Evolutionary conservation across 768 basidiomycete species (phyloP), one percentile per base, ranked within the genome.

Genomic region (Kockovaella imperatae): DNA sequence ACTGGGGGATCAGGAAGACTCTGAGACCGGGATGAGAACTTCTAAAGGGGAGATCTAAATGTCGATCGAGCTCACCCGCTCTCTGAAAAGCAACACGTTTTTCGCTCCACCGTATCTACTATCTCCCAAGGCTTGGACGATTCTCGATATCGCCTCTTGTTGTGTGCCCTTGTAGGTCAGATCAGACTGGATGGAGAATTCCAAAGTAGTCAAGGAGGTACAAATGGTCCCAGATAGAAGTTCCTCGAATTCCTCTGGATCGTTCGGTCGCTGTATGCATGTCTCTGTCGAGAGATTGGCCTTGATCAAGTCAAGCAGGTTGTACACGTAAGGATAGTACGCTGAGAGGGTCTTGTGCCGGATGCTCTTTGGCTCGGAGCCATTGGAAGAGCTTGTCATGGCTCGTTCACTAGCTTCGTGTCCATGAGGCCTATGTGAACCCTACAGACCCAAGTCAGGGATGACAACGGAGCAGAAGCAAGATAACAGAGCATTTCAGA

Each of bases 311-410:
- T n/a, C n/a, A n/a, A n/a, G n/a, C n/a, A 68, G 57, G 3, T 53
- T 56, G n/a, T 60, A 29, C 13, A 64, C 23, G 3, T 45, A 42
- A 21, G 57, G 36, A 40, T 65, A 65, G 47, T 67, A 67, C 11
- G 60, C 60, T 17, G 67, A 70, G 1, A 70, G 56, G n/a, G 69
- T 68, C 41, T 67, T 64, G 47, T 67, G 65, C 24, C 39, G 42
- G 35, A 49, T 45, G 35, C 23, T n/a, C n/a, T n/a, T n/a, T n/a
- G n/a, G n/a, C n/a, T n/a, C n/a, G n/a, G n/a, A n/a, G n/a, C n/a
- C n/a, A n/a, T n/a, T n/a, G n/a, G n/a, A n/a, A n/a, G n/a, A n/a
- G n/a, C n/a, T n/a, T n/a, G n/a, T n/a, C n/a, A n/a, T n/a, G n/a
- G n/a, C n/a, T n/a, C n/a, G n/a, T n/a, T n/a, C n/a, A n/a, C n/a